Evolutionary conservation across 495 filamentous ascomycete species (phyloP).

Genomic region (Gamarada debralockiae): DNA sequence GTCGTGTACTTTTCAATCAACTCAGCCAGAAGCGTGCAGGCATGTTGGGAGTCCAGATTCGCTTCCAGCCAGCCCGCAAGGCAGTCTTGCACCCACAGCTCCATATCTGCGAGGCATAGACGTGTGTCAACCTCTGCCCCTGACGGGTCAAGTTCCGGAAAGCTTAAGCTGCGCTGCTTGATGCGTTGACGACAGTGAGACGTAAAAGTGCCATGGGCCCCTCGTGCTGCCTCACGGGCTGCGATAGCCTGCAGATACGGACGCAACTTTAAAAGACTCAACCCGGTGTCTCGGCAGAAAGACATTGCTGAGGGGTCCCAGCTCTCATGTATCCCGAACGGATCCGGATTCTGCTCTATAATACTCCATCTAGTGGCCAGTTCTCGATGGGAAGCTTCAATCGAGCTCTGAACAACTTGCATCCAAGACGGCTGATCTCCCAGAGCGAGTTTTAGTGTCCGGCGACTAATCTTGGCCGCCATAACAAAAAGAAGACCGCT

Average conservation of each 20-base stretch:
- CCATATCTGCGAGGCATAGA: conserved; percentile 17
- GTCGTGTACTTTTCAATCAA: conserved; percentile 29
- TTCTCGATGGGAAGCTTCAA: conserved; percentile 1
- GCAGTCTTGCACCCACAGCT: conserved; percentile 30
- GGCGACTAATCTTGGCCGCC: conserved; percentile 44
- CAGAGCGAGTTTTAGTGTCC: conserved; percentile 40
- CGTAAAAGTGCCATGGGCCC: not conserved
- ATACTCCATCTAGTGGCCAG: conserved; percentile 2
- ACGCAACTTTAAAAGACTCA: conserved; percentile 4
- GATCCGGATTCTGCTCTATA: conserved; percentile 11
- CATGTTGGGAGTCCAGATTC: conserved; percentile 22
- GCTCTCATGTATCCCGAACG: not conserved
- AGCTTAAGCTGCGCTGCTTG: not conserved
- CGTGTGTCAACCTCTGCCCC: not conserved
- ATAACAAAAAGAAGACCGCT: conserved; percentile 41
- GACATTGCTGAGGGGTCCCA: not conserved
- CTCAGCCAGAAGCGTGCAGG: not conserved
- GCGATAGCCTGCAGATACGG: conserved; percentile 1
- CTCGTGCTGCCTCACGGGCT: not conserved
- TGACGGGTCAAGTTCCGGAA: not conserved
- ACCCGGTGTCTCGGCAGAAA: conserved; percentile 1
- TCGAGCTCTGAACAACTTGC: conserved; percentile 19
- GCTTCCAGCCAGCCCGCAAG: conserved; percentile 17
- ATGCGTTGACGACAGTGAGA: not conserved
- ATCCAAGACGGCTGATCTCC: not conserved